Base-by-base conservation (phyloP, 108 stramenopile genomes). In the Skeletonema costatum region DNA sequence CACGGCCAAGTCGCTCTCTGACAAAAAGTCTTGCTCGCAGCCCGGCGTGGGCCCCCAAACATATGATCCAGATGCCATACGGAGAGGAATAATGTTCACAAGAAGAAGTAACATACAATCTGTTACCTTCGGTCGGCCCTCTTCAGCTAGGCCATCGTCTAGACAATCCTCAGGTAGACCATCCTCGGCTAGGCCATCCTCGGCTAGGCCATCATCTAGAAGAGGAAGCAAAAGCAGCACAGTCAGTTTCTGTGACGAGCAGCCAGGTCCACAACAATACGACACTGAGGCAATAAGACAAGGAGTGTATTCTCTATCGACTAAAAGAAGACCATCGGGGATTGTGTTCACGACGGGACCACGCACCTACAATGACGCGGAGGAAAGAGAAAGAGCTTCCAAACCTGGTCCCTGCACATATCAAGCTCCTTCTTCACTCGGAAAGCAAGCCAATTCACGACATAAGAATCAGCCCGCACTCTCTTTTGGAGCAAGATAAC, bases 301-400 rank as follows among this genome's bases (percentile, higher is more conserved):
- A 30, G 86, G 73, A 14, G 63, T 78, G 8, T 78, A 25, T 56
- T 42, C 50, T 11, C 35, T 87, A 8, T 78, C 76, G 3, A 84
- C 86, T 16, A 77, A 82, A 36, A 60, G 64, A 36, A 60, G 78
- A 60, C 80, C 83, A 13, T 65, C 70, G 30, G 86, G 86, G 2
- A 68, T 82, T 0, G 77, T 71, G 61, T 87, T 87, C 39, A 81
- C 75, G 17, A 87, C 86, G 1, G 86, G 86, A 7, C 83, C 82
- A 0, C 38, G 86, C 14, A 87, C 86, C 2, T 87, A 81, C 73
- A 84, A 87, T 66, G 83, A 87, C 60, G 80, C 62, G 0, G 80
- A 84, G 48, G 86, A 73, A 32, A 71, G 74, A 68, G 86, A 81
- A 68, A 12, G 82, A 19, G 74, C 67, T 11, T 50, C 64, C 1